These are phyloP conservation scores for Nothomitra cinnamomea DNA, from an alignment of 2,329 filamentous ascomycete species.

Conservation along the genomic window DNA sequence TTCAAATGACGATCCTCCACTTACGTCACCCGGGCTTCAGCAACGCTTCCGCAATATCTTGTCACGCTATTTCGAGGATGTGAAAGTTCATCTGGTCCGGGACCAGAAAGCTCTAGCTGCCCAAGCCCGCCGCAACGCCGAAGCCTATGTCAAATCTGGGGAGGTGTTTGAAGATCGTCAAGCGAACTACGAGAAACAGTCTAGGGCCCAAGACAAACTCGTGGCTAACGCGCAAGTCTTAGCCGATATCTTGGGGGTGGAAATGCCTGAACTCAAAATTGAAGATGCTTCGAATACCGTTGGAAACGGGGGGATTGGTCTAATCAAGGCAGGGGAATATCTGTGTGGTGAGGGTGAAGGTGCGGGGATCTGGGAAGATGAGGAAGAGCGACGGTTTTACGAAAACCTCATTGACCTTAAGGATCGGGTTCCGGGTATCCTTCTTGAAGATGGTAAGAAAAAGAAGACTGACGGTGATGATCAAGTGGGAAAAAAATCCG, in stretches of 20 bases:
- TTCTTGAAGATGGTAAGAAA: constrained; percentile 89
- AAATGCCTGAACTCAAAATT: constrained; percentile 88
- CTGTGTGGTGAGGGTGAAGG: constrained; percentile 78
- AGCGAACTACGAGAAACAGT: constrained; percentile 82
- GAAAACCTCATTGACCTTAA: constrained; percentile 92
- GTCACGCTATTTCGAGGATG: constrained; percentile 78
- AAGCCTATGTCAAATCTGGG: constrained; percentile 95
- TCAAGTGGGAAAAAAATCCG: constrained; percentile 58
- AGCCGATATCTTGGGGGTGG: constrained; percentile 70
- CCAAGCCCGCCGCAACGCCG: constrained; percentile 86
- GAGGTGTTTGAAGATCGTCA: constrained; percentile 97
- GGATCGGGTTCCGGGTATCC: constrained; percentile 83
- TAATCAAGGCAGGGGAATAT: constrained; percentile 89
- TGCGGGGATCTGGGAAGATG: constrained; percentile 94
- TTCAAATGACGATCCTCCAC: constrained; percentile 46
- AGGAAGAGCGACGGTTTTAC: constrained; percentile 94
- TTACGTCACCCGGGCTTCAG: constrained; percentile 60
- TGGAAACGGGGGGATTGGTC: constrained; percentile 65
- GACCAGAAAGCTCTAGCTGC: constrained; percentile 78
- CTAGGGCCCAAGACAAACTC: constrained; percentile 82
- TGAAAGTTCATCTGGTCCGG: constrained; percentile 73
- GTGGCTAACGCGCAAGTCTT: constrained; percentile 80
- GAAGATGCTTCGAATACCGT: constrained; percentile 51
- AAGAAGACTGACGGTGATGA: constrained; percentile 76
- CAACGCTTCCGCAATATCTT: constrained; percentile 76